Percentiles rank a stretch among this genome's conserved stretches.
Evolutionary conservation across 306 rosid species (phyloP).

Genomic region (Quercus berberidifolia): DNA sequence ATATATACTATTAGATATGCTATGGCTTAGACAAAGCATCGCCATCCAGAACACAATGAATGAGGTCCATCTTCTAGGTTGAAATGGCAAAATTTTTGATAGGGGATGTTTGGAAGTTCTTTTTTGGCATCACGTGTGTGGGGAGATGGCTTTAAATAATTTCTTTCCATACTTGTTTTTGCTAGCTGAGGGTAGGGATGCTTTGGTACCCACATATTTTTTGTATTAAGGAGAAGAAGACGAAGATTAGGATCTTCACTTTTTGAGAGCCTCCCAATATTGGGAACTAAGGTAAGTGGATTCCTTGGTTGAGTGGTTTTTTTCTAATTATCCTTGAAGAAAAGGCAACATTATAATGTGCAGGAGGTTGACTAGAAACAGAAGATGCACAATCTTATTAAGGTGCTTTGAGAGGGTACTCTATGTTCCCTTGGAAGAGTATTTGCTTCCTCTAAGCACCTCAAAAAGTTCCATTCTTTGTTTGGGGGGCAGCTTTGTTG

Average conservation of each 20-base stretch:
- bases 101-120: neutral
- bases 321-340: neutral
- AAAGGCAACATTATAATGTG: neutral
- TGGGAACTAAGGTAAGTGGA: too few species aligned
- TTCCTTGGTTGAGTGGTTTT: neutral
- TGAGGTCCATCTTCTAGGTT: neutral
- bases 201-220: neutral
- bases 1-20: conserved; percentile 9
- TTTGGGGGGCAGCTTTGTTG: neutral
- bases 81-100: neutral
- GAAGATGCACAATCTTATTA: neutral
- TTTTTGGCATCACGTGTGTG: neutral
- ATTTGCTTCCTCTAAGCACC: too few species aligned
- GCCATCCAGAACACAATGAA: neutral
- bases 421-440: neutral
- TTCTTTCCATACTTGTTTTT: neutral
- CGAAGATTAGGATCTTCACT: neutral
- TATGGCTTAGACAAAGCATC: conserved; percentile 2
- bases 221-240: neutral
- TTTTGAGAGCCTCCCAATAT: neutral
- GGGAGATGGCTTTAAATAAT: neutral
- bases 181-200: neutral
- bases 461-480: neutral
- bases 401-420: neutral
- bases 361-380: neutral